A percentile compares a stretch with the other conserved stretches of the same genome.
Evolutionary conservation across 345 rosid genomes (phyloP).

Genomic region (Brassica napus): DNA sequence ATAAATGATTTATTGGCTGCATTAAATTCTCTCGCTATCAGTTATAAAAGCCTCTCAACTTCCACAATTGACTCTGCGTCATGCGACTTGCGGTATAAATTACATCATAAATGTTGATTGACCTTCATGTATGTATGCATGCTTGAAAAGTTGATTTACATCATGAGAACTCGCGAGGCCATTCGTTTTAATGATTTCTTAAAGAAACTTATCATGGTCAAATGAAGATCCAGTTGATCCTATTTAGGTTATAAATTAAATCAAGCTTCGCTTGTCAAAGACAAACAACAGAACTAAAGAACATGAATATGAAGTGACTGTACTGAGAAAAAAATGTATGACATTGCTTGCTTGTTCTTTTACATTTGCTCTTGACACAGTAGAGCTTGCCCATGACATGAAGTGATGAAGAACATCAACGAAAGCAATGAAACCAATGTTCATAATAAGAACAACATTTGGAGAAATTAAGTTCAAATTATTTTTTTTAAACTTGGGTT

Average conservation of each 20-base stretch:
- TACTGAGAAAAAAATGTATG: background rate
- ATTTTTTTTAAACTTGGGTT: background rate
- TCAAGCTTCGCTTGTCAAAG: background rate
- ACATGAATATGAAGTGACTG: constrained; percentile 16
- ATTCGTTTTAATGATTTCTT: background rate
- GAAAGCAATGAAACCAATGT: constrained; percentile 72
- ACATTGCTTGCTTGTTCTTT: constrained; percentile 12
- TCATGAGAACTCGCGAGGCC: background rate
- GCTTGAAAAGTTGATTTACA: background rate
- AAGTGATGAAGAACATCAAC: constrained; percentile 72
- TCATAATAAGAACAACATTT: constrained; percentile 82
- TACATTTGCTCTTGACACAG: constrained; percentile 49
- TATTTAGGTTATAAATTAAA: background rate
- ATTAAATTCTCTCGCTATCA: constrained; percentile 26
- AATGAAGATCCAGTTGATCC: background rate
- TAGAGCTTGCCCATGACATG: constrained; percentile 86
- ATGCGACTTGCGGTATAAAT: background rate
- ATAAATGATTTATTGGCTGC: constrained; percentile 33
- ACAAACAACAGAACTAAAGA: constrained; percentile 20
- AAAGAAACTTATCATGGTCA: background rate
- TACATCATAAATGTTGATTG: background rate
- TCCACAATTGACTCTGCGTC: constrained; percentile 13
- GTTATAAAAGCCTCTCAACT: constrained; percentile 39
- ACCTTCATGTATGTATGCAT: background rate
- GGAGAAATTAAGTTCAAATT: constrained; percentile 47